These are phyloP conservation scores for Fusarium newnesense DNA, from an alignment of 2,329 filamentous ascomycete genomes.

Conservation along the genomic window DNA sequence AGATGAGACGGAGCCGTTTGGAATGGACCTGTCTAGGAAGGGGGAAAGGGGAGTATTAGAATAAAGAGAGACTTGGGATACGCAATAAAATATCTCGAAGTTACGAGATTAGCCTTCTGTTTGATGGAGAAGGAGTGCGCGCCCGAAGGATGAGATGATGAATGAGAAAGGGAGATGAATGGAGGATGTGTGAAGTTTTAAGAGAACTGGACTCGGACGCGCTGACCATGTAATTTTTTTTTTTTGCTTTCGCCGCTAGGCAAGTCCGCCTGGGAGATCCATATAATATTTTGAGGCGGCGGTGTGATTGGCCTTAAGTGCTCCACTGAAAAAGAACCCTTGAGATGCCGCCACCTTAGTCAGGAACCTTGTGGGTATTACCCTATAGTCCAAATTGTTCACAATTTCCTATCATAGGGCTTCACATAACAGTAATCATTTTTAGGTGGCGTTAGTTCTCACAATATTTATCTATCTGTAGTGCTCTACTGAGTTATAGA, in stretches of 20 bases:
- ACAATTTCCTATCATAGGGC: not conserved
- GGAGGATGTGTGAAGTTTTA: conserved; percentile 43
- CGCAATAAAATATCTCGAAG: conserved; percentile 31
- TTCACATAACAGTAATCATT: not conserved
- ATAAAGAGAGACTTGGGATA: conserved; percentile 37
- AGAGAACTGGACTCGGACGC: conserved; percentile 35
- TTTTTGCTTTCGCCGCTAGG: conserved; percentile 45
- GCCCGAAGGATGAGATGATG: conserved; percentile 43
- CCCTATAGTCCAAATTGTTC: not conserved
- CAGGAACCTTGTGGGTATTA: conserved; percentile 10
- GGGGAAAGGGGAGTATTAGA: conserved; percentile 15
- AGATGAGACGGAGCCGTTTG: conserved; percentile 25
- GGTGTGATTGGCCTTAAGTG: not conserved
- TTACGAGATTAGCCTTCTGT: conserved; percentile 36
- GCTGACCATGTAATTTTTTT: conserved; percentile 36
- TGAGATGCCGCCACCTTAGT: conserved; percentile 26
- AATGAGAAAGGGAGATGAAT: conserved; percentile 35
- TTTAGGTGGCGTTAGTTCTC: not conserved
- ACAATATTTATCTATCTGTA: not conserved
- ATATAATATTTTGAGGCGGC: too few species aligned
- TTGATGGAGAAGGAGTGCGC: conserved; percentile 45
- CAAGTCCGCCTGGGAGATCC: conserved; percentile 33
- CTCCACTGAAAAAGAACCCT: conserved; percentile 13
- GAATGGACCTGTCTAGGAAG: conserved; percentile 25
- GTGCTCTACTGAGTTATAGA: too few species aligned